phyloP scores from a whole-genome alignment of 768 basidiomycete genomes.

The Kwoniella botswanensis region DNA sequence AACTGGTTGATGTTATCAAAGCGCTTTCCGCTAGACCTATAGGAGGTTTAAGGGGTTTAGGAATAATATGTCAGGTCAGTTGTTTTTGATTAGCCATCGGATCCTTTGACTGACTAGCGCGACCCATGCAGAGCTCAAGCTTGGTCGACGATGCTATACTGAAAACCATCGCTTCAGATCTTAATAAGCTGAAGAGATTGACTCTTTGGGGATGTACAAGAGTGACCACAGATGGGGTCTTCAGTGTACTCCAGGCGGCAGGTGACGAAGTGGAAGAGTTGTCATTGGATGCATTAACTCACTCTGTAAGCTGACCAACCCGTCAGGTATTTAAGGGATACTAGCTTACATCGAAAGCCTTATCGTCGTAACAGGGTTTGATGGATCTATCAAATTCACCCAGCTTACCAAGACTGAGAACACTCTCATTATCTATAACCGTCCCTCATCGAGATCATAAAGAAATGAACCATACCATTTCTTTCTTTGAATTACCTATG shows the following conservation, averaged over 20 bases:
- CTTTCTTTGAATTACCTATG: constrained; percentile 31
- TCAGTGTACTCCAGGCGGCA: constrained; percentile 32
- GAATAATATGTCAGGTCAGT: constrained; percentile 42
- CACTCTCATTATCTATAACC: constrained; percentile 40
- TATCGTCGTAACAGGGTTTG: constrained; percentile 24
- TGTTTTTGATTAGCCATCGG: neutral
- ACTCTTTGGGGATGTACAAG: constrained; percentile 48
- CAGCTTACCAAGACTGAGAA: constrained; percentile 28
- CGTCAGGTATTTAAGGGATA: neutral
- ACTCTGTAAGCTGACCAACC: constrained; percentile 28
- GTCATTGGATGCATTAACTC: constrained; percentile 42
- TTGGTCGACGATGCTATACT: constrained; percentile 44
- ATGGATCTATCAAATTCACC: constrained; percentile 35
- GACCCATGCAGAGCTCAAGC: constrained; percentile 36
- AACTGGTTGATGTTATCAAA: constrained; percentile 23
- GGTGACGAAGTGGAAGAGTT: constrained; percentile 38
- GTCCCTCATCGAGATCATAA: constrained; percentile 28
- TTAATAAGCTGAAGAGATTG: constrained; percentile 29
- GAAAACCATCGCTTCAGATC: constrained; percentile 28
- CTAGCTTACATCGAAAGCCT: neutral
- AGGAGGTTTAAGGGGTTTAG: constrained; percentile 44
- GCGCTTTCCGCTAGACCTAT: constrained; percentile 17
- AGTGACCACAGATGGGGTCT: constrained; percentile 41
- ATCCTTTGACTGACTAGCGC: neutral
- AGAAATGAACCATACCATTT: constrained; percentile 7